phyloP scores from a whole-genome alignment of 2,329 filamentous ascomycete species.

The Ceratocystis ficicola region DNA sequence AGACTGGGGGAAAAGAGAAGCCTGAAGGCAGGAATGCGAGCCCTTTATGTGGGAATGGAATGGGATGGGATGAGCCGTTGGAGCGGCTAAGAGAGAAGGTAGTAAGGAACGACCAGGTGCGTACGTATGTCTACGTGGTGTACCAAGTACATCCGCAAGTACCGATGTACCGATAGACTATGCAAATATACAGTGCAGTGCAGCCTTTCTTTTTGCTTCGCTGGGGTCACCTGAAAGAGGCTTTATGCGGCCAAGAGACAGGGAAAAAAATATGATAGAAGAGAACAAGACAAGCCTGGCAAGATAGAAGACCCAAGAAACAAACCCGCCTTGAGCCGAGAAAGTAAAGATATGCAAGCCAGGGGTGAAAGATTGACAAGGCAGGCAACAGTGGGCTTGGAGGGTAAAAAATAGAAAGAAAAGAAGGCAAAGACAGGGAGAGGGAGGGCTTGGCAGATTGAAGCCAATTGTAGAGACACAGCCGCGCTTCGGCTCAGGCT shows the following conservation, averaged over 20 bases:
- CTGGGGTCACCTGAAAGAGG: slow-evolving; percentile 6
- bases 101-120: not conserved
- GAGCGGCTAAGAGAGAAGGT: not conserved
- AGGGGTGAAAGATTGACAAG: slow-evolving; percentile 16
- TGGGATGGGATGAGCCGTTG: not conserved
- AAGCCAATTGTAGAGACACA: not conserved
- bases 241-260: slow-evolving; percentile 1
- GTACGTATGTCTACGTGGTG: not conserved
- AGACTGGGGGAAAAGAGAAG: not conserved
- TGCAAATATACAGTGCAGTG: slow-evolving; percentile 1
- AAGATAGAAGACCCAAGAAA: not conserved
- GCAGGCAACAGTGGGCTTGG: not conserved
- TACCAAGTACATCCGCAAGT: not conserved
- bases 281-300: not conserved
- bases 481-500: slow-evolving; percentile 2
- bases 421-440: slow-evolving; percentile 1
- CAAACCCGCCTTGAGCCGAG: slow-evolving; percentile 18
- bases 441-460: not conserved
- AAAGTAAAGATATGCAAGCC: slow-evolving; percentile 10
- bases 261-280: slow-evolving; percentile 2
- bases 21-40: slow-evolving; percentile 6
- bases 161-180: not conserved
- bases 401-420: slow-evolving; percentile 25
- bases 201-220: not conserved
- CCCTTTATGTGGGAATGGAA: slow-evolving; percentile 12